Percentiles rank a stretch among this genome's conserved stretches.
Conservation (phyloP, 495 filamentous ascomycete species). For the Aspergillus ellipticus region DNA sequence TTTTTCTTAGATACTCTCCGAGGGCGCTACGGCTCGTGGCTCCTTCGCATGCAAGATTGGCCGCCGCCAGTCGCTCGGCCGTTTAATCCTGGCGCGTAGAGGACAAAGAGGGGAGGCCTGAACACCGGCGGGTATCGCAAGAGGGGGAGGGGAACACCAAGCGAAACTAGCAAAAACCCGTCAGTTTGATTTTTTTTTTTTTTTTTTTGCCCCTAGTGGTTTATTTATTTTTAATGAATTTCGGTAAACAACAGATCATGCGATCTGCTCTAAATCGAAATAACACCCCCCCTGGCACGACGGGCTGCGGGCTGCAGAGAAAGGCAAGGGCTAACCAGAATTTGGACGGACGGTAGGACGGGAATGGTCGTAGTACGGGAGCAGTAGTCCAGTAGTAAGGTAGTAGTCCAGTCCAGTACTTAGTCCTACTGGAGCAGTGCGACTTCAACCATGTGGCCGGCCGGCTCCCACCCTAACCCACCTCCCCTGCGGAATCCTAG, state of each 20-base stretch:
- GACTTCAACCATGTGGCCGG: conserved; percentile 1
- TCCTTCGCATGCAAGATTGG: not conserved
- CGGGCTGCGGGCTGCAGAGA: no score
- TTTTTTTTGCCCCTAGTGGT: no score
- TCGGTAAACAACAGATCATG: no score
- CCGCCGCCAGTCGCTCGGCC: not conserved
- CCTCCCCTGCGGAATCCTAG: conserved; percentile 11
- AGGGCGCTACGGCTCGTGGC: no score
- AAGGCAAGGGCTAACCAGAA: no score
- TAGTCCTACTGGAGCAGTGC: not conserved
- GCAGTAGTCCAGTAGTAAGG: not conserved
- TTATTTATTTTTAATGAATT: no score
- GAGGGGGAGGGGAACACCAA: not conserved
- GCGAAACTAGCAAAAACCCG: not conserved
- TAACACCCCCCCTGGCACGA: no score
- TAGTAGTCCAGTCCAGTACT: not conserved
- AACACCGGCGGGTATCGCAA: not conserved
- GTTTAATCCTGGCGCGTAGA: not conserved
- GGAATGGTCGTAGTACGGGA: not conserved
- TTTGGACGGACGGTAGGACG: no score
- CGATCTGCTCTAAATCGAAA: no score
- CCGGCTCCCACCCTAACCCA: conserved; percentile 2
- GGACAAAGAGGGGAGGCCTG: not conserved
- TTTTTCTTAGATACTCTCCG: no score
- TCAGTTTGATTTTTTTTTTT: no score